phyloP scores from a whole-genome alignment of 768 basidiomycete genomes.

The Amylocystis lapponica region DNA sequence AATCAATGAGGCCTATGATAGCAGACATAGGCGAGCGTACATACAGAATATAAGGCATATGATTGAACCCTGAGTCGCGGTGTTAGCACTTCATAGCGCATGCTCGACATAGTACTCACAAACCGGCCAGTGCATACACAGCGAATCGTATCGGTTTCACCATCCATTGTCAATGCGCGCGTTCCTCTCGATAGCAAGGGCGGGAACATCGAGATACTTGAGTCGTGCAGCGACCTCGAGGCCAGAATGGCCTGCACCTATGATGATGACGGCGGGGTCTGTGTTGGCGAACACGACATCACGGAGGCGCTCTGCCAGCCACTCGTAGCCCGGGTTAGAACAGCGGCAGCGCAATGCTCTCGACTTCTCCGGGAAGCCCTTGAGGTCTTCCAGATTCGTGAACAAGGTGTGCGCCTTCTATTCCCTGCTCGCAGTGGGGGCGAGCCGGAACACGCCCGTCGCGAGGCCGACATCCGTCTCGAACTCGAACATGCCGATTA shows the following conservation, averaged over 20 bases:
- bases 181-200: slow-evolving; percentile 52
- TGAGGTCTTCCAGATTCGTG: slow-evolving; percentile 43
- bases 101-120: slow-evolving; percentile 38
- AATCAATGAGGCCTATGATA: slow-evolving; percentile 1
- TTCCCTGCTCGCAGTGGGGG: slow-evolving; percentile 30
- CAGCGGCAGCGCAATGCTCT: slow-evolving; percentile 25
- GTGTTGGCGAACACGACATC: slow-evolving; percentile 33
- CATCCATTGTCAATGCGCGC: slow-evolving; percentile 50
- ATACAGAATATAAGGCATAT: slow-evolving; percentile 54
- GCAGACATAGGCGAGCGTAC: slow-evolving; percentile 9
- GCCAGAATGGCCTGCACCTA: slow-evolving; percentile 65
- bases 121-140: slow-evolving; percentile 62
- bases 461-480: slow-evolving; percentile 31
- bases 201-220: slow-evolving; percentile 44
- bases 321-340: slow-evolving; percentile 28
- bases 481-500: slow-evolving; percentile 32
- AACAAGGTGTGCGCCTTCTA: slow-evolving; percentile 42
- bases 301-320: slow-evolving; percentile 29
- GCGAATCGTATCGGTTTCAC: slow-evolving; percentile 55
- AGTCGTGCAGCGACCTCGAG: slow-evolving; percentile 59
- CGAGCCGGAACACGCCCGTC: slow-evolving; percentile 37
- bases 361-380: slow-evolving; percentile 33
- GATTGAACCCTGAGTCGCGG: slow-evolving; percentile 37
- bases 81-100: too few relatives aligned
- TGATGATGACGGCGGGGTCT: slow-evolving; percentile 46